Conservation (phyloP, 352 stramenopile genomes). For the Pythium scleroteichum region DNA sequence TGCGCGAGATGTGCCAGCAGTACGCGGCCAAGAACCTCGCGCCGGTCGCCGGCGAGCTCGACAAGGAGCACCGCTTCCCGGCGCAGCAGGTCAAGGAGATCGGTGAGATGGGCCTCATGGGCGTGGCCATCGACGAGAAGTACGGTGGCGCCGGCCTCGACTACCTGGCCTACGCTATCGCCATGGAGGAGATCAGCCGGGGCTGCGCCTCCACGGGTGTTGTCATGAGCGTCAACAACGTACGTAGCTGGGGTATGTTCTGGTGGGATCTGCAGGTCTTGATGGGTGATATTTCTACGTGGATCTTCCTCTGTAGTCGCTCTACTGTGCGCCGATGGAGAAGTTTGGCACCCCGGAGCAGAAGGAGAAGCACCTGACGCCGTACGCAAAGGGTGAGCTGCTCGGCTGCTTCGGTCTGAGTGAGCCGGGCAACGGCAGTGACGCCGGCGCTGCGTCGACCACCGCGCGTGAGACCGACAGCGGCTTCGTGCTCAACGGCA, state of each 20-base stretch:
- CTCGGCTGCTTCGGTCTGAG: conserved; percentile 95
- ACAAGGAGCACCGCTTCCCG: conserved; percentile 89
- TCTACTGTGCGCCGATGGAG: conserved; percentile 95
- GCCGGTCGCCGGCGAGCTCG: conserved; percentile 89
- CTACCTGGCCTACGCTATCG: conserved; percentile 96
- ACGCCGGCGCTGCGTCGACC: conserved; percentile 93
- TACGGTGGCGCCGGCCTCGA: conserved; percentile 93
- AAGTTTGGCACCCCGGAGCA: conserved; percentile 92
- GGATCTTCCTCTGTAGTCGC: conserved; percentile 64
- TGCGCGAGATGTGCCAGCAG: conserved; percentile 95
- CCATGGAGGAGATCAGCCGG: conserved; percentile 97
- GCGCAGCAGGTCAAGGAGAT: conserved; percentile 81
- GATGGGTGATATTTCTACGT: conserved; percentile 13
- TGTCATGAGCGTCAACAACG: conserved; percentile 95
- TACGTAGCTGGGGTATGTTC: conserved; percentile 32
- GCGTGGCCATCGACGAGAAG: conserved; percentile 89
- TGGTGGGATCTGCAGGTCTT: too few relatives aligned
- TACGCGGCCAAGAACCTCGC: conserved; percentile 95
- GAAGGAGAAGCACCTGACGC: conserved; percentile 86
- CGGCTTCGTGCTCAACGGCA: conserved; percentile 96
- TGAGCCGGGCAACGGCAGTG: conserved; percentile 93
- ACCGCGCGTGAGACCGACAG: conserved; percentile 84
- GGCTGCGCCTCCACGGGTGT: conserved; percentile 95
- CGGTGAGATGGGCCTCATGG: conserved; percentile 95
- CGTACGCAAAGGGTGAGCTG: conserved; percentile 90